Evolutionary conservation across 441 rosid genomes (phyloP).

Genomic region (Corymbia calophylla): DNA sequence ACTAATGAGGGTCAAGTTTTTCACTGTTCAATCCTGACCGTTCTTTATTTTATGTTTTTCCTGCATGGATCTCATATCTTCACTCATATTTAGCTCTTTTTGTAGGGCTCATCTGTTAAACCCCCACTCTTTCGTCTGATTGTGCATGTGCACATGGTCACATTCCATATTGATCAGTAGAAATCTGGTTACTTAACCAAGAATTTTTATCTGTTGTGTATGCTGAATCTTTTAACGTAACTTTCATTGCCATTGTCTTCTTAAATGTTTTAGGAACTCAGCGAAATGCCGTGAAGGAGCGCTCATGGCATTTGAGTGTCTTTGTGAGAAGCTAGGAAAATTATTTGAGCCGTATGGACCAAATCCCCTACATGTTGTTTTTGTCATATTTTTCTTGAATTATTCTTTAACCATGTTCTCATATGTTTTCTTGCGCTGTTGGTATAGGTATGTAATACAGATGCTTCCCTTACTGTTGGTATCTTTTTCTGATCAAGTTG

Average conservation of each 20-base stretch:
- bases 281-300: constrained; percentile 99
- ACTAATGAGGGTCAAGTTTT: neutral
- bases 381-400: neutral
- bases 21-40: neutral
- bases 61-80: neutral
- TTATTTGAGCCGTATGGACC: constrained; percentile 92
- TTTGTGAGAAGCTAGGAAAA: constrained; percentile 93
- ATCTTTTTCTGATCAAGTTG: constrained; percentile 98
- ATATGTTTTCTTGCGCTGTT: neutral
- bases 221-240: neutral
- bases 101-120: neutral
- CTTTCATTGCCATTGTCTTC: neutral
- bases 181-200: neutral
- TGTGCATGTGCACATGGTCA: neutral
- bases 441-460: constrained; percentile 83
- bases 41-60: neutral
- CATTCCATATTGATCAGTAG: neutral
- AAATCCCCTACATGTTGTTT: neutral
- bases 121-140: neutral
- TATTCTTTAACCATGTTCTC: neutral
- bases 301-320: constrained; percentile 93
- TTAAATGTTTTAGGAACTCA: constrained; percentile 51
- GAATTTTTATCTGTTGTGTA: neutral
- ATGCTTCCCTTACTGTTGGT: constrained; percentile 93
- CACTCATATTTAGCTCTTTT: neutral